Base-by-base conservation (phyloP, 106 monocot genomes). In the Dendrobium catenatum region DNA sequence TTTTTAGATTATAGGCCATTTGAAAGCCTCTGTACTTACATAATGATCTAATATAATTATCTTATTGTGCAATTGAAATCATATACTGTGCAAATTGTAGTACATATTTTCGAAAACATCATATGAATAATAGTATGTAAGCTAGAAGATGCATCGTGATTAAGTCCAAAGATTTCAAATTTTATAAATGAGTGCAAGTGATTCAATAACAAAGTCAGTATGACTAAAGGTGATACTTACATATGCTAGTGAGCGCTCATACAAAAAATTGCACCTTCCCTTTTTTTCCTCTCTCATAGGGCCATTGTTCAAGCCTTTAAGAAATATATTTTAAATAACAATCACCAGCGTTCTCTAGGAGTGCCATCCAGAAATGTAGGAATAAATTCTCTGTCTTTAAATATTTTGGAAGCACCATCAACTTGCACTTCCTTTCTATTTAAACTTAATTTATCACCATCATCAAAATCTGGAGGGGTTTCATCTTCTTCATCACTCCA, bases 301-400 rank as follows among this genome's bases (percentile, higher is more conserved):
- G 22, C 15, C 18, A 42, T 48, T 51, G 0, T 27, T 27, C 1
- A 76, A 9, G 11, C 24, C 2, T 16, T 24, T 5, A 76, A 76
- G 49, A 47, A 74, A 74, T 74, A 10, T 13, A 74, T 20, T 74
- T 74, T 74, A 44, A 20, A 49, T 5, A 51, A 22, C 40, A 1
- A 76, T 76, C 19, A 98, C 97, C 97, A 94, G 11, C 86, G 76
- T 80, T 91, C 92, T 78, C 97, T 90, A 17, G 86, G 92, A 68
- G 81, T 92, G 31, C 94, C 94, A 85, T 94, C 97, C 2, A 94
- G 92, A 82, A 89, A 86, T 47, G 89, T 56, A 6, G 89, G 94
- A 81, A 58, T 66, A 66, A 79, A 79, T 59, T 72, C 81, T 84
- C 84, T 88, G 18, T 88, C 88, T 77, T 85, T 82, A 66, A 31